Percentiles rank a stretch among this genome's conserved stretches.
Conservation (phyloP, 495 filamentous ascomycete genomes). For the Neurospora sp. region DNA sequence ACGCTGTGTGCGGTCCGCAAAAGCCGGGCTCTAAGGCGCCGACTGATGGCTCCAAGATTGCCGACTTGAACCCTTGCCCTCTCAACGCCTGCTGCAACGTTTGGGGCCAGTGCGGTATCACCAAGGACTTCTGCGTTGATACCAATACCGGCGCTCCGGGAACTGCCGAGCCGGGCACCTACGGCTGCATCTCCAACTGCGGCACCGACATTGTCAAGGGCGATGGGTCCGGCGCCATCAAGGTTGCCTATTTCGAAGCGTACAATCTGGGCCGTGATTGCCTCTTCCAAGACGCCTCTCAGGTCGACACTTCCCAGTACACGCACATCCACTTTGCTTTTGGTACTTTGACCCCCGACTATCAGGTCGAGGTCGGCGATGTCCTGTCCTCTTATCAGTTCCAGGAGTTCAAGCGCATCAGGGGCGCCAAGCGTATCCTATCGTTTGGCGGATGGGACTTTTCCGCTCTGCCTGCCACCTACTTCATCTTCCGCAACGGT, state of each 20-base stretch:
- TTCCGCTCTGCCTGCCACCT: slow-evolving; percentile 14
- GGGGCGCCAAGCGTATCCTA: slow-evolving; percentile 17
- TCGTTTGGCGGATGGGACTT: slow-evolving; percentile 24
- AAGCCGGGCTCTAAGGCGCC: neutral
- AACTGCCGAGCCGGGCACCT: slow-evolving; percentile 15
- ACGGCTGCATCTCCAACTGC: slow-evolving; percentile 41
- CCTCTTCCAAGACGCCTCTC: slow-evolving; percentile 11
- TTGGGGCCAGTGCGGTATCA: slow-evolving; percentile 39
- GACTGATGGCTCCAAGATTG: slow-evolving; percentile 1
- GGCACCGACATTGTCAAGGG: slow-evolving; percentile 16
- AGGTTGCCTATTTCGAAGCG: slow-evolving; percentile 24
- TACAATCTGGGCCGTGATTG: slow-evolving; percentile 18
- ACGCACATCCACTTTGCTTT: slow-evolving; percentile 22
- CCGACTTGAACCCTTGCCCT: slow-evolving; percentile 4
- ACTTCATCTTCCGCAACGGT: slow-evolving; percentile 14
- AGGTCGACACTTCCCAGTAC: slow-evolving; percentile 8
- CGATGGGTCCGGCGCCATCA: slow-evolving; percentile 1
- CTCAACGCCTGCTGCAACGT: slow-evolving; percentile 7
- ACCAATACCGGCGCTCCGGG: slow-evolving; percentile 23
- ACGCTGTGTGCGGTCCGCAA: slow-evolving; percentile 23
- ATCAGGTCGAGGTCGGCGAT: slow-evolving; percentile 8
- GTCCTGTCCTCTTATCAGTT: slow-evolving; percentile 8
- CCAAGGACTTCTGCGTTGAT: slow-evolving; percentile 30
- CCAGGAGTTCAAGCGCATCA: slow-evolving; percentile 13
- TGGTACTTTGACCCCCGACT: slow-evolving; percentile 10